Evolutionary conservation across 75 land plant species (phyloP).

Genomic region (Cunninghamia lanceolata): DNA sequence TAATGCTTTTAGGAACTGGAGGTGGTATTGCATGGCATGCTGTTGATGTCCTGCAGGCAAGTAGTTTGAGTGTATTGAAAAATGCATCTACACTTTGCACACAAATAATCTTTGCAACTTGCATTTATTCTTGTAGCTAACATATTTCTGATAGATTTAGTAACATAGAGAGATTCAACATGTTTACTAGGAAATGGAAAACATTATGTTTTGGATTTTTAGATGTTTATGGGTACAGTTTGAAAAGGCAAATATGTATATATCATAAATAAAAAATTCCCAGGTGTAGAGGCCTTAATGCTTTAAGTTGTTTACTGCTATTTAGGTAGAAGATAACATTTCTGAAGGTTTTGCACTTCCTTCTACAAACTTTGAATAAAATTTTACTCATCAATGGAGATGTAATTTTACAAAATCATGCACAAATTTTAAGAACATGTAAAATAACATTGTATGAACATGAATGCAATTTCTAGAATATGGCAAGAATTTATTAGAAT

Average conservation of each 20-base stretch:
- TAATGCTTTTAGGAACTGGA: conserved; percentile 84
- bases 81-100: neutral
- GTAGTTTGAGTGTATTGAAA: conserved; percentile 1
- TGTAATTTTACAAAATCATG: neutral
- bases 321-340: neutral
- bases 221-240: neutral
- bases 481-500: neutral
- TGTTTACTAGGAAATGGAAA: neutral
- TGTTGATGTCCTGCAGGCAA: conserved; percentile 70
- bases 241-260: neutral
- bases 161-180: neutral
- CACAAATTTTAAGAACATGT: neutral
- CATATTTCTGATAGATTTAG: neutral
- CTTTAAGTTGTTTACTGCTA: neutral
- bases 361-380: neutral
- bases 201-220: neutral
- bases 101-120: neutral
- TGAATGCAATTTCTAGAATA: neutral
- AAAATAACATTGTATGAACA: neutral
- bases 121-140: neutral
- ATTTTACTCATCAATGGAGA: neutral
- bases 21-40: conserved; percentile 99
- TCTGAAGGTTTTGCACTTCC: neutral
- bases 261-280: neutral
- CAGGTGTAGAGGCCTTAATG: neutral